These are phyloP conservation scores for Acephala macrosclerotiorum DNA, from an alignment of 2,329 filamentous ascomycete species.

Conservation along the genomic window DNA sequence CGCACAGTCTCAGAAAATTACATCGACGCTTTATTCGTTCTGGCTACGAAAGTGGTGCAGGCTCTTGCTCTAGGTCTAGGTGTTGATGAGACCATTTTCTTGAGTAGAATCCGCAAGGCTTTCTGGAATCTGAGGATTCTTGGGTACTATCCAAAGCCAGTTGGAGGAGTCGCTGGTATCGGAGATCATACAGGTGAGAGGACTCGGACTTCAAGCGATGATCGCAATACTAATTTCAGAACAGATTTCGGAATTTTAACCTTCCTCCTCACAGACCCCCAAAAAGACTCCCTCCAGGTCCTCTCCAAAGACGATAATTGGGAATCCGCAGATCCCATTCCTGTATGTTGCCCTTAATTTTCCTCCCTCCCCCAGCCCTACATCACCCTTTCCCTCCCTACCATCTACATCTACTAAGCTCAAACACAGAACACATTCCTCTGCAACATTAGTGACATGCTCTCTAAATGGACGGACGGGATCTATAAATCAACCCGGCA, in stretches of 20 bases:
- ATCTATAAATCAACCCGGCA: conserved; percentile 20
- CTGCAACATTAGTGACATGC: conserved; percentile 24
- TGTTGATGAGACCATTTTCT: conserved; percentile 29
- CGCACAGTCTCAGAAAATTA: conserved; percentile 22
- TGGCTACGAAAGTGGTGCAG: conserved; percentile 23
- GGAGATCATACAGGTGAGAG: conserved; percentile 26
- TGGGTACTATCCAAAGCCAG: conserved; percentile 16
- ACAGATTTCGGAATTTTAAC: conserved; percentile 34
- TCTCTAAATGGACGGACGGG: conserved; percentile 19
- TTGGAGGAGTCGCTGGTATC: conserved; percentile 17
- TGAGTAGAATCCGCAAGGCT: conserved; percentile 23
- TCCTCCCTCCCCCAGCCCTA: too few species aligned
- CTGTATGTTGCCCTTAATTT: not conserved
- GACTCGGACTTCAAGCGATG: not conserved
- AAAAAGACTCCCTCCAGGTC: conserved; percentile 29
- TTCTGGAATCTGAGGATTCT: conserved; percentile 34
- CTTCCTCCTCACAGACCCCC: conserved; percentile 28
- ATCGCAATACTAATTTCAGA: not conserved
- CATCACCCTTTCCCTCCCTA: too few species aligned
- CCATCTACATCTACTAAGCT: too few species aligned
- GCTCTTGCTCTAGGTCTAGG: conserved; percentile 27
- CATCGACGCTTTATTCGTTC: conserved; percentile 17
- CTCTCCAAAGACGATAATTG: conserved; percentile 25
- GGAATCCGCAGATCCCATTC: conserved; percentile 27
- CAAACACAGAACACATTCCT: conserved; percentile 4